phyloP scores from a whole-genome alignment of 768 basidiomycete genomes.

The Albatrellus ellisii region DNA sequence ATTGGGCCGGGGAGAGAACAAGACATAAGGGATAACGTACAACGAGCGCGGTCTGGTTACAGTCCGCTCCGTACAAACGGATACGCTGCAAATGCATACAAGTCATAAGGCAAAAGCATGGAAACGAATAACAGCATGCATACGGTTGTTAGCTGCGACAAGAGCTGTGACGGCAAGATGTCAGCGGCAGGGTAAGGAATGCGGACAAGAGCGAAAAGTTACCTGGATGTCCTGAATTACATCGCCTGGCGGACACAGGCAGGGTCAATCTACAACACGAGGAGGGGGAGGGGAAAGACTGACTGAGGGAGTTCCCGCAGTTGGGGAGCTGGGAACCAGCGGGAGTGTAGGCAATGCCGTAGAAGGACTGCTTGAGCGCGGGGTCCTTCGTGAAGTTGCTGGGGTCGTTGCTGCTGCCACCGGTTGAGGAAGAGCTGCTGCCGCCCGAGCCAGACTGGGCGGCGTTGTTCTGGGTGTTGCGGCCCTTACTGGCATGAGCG shows the following conservation, averaged over 20 bases:
- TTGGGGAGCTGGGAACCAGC: slow-evolving; percentile 54
- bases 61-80: slow-evolving; percentile 81
- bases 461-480: slow-evolving; percentile 15
- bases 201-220: slow-evolving; percentile 7
- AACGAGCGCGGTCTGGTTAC: slow-evolving; percentile 69
- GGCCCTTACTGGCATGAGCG: slow-evolving; percentile 19
- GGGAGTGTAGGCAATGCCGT: slow-evolving; percentile 83
- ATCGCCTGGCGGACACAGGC: slow-evolving; percentile 21
- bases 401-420: slow-evolving; percentile 51
- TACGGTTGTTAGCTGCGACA: slow-evolving; percentile 73
- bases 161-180: slow-evolving; percentile 28
- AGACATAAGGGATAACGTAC: slow-evolving; percentile 23
- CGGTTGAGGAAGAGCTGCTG: slow-evolving; percentile 16
- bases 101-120: background rate
- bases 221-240: slow-evolving; percentile 69
- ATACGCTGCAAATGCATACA: slow-evolving; percentile 30
- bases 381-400: slow-evolving; percentile 63
- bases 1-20: background rate
- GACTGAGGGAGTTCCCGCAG: slow-evolving; percentile 41
- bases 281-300: slow-evolving; percentile 13
- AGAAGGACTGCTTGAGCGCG: slow-evolving; percentile 62
- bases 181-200: slow-evolving; percentile 8
- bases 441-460: slow-evolving; percentile 11
- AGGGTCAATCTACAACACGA: background rate
- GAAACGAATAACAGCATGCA: slow-evolving; percentile 5